Evolutionary conservation across 441 rosid species (phyloP).

Genomic region (Syzygium syzygioides): DNA sequence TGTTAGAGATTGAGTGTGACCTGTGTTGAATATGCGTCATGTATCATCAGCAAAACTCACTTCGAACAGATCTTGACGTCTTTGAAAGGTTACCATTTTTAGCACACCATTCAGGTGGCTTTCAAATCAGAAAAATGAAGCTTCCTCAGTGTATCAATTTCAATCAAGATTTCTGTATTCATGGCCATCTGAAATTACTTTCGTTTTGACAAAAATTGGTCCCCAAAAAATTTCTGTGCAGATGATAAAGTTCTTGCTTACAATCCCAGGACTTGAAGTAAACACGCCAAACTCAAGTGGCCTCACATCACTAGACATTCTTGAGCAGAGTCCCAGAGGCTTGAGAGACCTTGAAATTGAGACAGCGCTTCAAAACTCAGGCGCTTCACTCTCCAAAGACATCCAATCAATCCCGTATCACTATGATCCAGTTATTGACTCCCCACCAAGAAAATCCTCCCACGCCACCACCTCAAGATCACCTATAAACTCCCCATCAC

Average conservation of each 20-base stretch:
- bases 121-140: not conserved
- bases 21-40: not conserved
- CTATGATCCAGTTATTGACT: not conserved
- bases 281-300: constrained; percentile 23
- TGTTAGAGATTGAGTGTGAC: not conserved
- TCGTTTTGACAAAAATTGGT: not conserved
- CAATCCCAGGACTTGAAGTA: constrained; percentile 1
- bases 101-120: not conserved
- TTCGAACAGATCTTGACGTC: not conserved
- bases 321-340: constrained; percentile 6
- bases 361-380: not conserved
- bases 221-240: not conserved
- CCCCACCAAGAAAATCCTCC: not conserved
- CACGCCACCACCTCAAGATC: not conserved
- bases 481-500: not conserved
- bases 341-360: constrained; percentile 11
- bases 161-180: not conserved
- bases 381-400: not conserved
- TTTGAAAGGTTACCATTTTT: not conserved
- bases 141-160: not conserved
- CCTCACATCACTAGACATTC: constrained; percentile 17
- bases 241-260: constrained; percentile 12
- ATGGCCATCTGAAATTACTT: not conserved
- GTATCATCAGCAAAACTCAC: not conserved
- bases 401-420: not conserved